Evolutionary conservation across 2,329 filamentous ascomycete genomes (phyloP), one percentile per base, ranked within the genome.

Genomic region (Cytospora leucostoma): DNA sequence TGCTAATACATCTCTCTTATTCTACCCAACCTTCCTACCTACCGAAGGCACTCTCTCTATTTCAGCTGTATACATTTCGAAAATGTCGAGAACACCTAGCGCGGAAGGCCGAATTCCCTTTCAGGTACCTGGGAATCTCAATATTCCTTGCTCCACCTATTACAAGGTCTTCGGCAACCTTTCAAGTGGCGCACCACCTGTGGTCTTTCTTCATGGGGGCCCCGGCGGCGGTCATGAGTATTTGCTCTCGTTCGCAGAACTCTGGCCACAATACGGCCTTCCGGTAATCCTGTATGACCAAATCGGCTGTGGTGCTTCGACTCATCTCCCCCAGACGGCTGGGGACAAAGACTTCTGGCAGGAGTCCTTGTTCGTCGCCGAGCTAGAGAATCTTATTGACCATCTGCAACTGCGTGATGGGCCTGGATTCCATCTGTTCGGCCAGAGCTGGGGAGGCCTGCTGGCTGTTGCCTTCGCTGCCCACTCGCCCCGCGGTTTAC

Each of bases 271-370:
- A 15, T 63, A 63, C 37, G 68, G 69, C 34, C 75, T 78, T 11
- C 78, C 82, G 0, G 72, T 84, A 2, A 70, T 84, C 27, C 77
- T 83, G 69, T 84, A 84, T 67, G 82, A 84, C 66, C 82, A 84
- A 65, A 74, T 84, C 56, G 82, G 82, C 12, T 79, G 77, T 64
- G 81, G 80, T 10, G 69, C 69, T 17, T 82, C 78, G 3, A 83
- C 81, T 0, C 80, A 78, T 58, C 71, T 83, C 12, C 76, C 68
- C 0, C 76, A 81, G 27, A 80, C 77, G 62, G 70, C 37, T n/a
- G 57, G 57, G 21, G 65, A 70, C 33, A 62, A 65, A 27, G n/a
- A 51, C 2, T 69, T 71, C 56, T 70, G 70, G 69, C 68, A 68
- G 2, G 63, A 67, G 33, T 67, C 70, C 13, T 61, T 70, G 17